phyloP scores from a whole-genome alignment of 768 basidiomycete genomes.

The Tylopilus subfusipes region DNA sequence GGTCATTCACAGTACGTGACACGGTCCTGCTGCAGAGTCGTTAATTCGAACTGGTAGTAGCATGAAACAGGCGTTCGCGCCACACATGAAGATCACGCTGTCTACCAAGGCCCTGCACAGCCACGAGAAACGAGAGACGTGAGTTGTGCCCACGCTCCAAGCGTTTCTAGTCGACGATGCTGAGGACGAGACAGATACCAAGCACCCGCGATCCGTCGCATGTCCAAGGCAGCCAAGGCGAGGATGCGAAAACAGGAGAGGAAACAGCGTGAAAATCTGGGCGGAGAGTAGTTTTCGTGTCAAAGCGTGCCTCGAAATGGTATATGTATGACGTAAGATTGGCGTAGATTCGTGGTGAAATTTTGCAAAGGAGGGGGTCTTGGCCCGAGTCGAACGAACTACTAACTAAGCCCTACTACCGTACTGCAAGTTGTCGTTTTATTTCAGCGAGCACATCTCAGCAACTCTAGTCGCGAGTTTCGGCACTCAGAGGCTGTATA shows the following conservation, averaged over 20 bases:
- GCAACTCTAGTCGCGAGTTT: slow-evolving; percentile 12
- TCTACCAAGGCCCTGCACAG: slow-evolving; percentile 43
- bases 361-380: neutral
- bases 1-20: slow-evolving; percentile 58
- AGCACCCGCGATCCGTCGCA: slow-evolving; percentile 45
- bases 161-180: neutral
- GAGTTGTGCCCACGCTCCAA: slow-evolving; percentile 16
- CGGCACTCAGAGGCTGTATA: slow-evolving; percentile 6
- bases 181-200: slow-evolving; percentile 49
- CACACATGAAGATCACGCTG: slow-evolving; percentile 71
- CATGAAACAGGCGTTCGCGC: slow-evolving; percentile 50
- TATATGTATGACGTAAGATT: slow-evolving; percentile 23
- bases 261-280: slow-evolving; percentile 25
- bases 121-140: slow-evolving; percentile 36
- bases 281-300: slow-evolving; percentile 14
- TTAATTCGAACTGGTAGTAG: slow-evolving; percentile 32
- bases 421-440: slow-evolving; percentile 5
- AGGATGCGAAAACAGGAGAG: slow-evolving; percentile 46
- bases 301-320: slow-evolving; percentile 9
- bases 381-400: neutral
- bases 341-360: slow-evolving; percentile 16
- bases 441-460: slow-evolving; percentile 11
- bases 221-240: slow-evolving; percentile 56
- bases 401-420: neutral
- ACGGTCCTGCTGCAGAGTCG: neutral